Base-by-base conservation (phyloP, 2,329 filamentous ascomycete genomes). In the Fusarium sp. region DNA sequence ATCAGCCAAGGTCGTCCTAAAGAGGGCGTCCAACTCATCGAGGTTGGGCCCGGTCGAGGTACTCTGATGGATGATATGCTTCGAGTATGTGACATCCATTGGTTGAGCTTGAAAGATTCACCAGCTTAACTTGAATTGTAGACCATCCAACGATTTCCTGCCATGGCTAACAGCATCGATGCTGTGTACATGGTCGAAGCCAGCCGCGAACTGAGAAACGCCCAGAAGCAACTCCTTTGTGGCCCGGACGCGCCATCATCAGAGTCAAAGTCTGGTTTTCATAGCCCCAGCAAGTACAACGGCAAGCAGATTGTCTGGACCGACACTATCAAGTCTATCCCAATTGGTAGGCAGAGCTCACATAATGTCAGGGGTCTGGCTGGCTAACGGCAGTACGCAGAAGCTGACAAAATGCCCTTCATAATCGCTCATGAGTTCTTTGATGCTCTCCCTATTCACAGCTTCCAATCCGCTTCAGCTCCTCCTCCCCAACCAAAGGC, bases 391-490 rank as follows among this genome's bases (percentile, higher is more conserved):
- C 17, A 56, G 59, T 17, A 17, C 12, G 13, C 30, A 92, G 91
- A 89, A 69, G 83, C 90, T 28, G 87, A 88, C 68, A 93, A 93
- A 79, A 93, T 91, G 28, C 96, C 96, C 2, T 97, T 98, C 82
- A 97, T 99, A 69, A 90, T 98, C 55, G 96, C 96, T 9, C 96
- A 99, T 81, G 96, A 99, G 81, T 98, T 99, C 87, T 99, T 99
- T 84, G 96, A 99, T 77, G 96, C 96, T 6, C 91, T 99, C 2
- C 96, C 96, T 39, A 98, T 99, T 76, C 95, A 99, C 82, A 92
- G 94, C 69, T 99, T 99, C 81, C 93, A 98, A 82, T 92, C 94
- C 20, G 88, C 96, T 57, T 80, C 83, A 11, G 81, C 83, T 17
- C 81, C 85, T 34, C 38, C 62, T 38, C 68, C 59, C 56, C 39